These are phyloP conservation scores for Tricholoma bakamatsutake DNA, from an alignment of 768 basidiomycete genomes.

Conservation along the genomic window DNA sequence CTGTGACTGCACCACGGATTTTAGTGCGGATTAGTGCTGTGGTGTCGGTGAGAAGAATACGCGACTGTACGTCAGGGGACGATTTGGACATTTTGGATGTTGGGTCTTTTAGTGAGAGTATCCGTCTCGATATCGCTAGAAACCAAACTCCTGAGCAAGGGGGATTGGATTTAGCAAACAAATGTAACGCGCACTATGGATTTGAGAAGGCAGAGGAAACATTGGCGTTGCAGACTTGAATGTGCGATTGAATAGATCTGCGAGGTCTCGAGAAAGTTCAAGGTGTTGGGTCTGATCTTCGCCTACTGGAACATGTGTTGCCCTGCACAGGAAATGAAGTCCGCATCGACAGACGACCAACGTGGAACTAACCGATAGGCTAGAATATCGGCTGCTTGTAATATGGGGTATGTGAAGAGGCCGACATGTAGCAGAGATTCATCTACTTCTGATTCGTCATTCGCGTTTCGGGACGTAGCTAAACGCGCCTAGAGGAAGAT, in stretches of 20 bases:
- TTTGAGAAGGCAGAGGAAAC: constrained; percentile 68
- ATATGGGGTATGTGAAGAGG: constrained; percentile 85
- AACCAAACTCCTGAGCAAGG: not conserved
- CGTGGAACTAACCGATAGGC: constrained; percentile 58
- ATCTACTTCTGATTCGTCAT: constrained; percentile 69
- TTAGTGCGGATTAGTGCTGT: constrained; percentile 56
- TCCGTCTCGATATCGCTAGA: constrained; percentile 71
- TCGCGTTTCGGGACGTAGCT: constrained; percentile 67
- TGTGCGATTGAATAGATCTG: constrained; percentile 73
- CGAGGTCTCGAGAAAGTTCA: constrained; percentile 81
- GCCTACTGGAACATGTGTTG: constrained; percentile 93
- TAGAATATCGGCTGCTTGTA: constrained; percentile 92
- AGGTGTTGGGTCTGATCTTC: constrained; percentile 96
- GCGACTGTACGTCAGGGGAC: constrained; percentile 66
- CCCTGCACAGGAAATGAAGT: constrained; percentile 34
- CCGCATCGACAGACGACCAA: not conserved
- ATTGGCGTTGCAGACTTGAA: constrained; percentile 42
- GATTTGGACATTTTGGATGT: constrained; percentile 96
- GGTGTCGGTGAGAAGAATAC: constrained; percentile 82
- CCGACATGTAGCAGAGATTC: constrained; percentile 81
- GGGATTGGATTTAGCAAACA: not conserved
- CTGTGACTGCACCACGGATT: constrained; percentile 79
- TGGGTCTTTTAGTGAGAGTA: constrained; percentile 85
- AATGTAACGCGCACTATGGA: constrained; percentile 56
- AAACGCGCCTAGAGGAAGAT: constrained; percentile 56